phyloP scores from a whole-genome alignment of 495 filamentous ascomycete genomes.

The Neurospora sp. region DNA sequence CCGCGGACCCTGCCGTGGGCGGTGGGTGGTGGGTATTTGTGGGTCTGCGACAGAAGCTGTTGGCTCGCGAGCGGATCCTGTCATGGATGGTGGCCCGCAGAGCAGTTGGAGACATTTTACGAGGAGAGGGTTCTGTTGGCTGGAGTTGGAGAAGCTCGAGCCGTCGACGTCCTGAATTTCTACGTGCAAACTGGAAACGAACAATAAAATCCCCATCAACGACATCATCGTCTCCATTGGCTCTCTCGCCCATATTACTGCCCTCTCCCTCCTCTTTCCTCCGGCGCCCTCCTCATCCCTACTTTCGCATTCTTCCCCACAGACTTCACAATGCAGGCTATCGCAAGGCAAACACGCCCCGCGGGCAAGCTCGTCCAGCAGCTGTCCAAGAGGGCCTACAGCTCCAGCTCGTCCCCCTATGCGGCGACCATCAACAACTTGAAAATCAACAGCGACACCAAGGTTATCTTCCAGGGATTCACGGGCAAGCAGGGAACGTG shows the following conservation, averaged over 20 bases:
- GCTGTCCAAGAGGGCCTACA: slow-evolving; percentile 53
- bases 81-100: background rate
- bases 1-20: background rate
- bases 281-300: background rate
- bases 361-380: slow-evolving; percentile 34
- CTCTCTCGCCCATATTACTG: background rate
- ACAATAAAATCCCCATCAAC: background rate
- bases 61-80: background rate
- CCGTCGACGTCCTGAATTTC: background rate
- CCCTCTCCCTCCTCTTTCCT: background rate
- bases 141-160: background rate
- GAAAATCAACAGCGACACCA: slow-evolving; percentile 82
- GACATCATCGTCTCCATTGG: background rate
- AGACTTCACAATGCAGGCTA: slow-evolving; percentile 32
- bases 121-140: background rate
- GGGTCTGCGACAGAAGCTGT: background rate
- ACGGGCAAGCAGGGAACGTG: slow-evolving; percentile 98
- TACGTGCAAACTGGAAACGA: background rate
- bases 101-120: background rate
- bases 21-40: background rate
- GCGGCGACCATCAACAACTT: slow-evolving; percentile 79
- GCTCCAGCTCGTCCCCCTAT: slow-evolving; percentile 60
- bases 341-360: slow-evolving; percentile 38
- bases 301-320: background rate
- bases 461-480: slow-evolving; percentile 95